Base-by-base conservation (phyloP, 202 grass and related monocot species). In the Panicum virgatum region DNA sequence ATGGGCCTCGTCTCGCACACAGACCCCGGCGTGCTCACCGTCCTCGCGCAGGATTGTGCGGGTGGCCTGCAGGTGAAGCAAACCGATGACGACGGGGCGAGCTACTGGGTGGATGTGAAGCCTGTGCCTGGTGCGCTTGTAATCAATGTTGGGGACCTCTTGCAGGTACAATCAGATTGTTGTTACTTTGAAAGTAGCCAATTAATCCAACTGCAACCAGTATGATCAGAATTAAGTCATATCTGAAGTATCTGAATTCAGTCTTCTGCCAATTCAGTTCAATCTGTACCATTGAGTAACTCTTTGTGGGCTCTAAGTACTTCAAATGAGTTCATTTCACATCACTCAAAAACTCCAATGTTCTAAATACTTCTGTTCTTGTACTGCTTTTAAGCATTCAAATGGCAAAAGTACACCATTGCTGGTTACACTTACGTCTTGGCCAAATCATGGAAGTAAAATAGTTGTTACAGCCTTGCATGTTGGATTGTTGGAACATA, bases 51-150 rank as follows among this genome's bases (percentile, higher is more conserved):
- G 83, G 88, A 94, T 20, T 34, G 2, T 32, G 60, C 86, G 32
- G 94, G 94, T 50, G 94, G 91, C 12, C 80, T 97, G 69, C 89
- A 94, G 91, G 89, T 97, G 44, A 97, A 92, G 65, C 80, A 84
- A 65, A 85, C 59, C 3, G 22, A 54, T 3, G 76, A 83, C 50
- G 74, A 87, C 7, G 85, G 89, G 56, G 10, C 54, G 61, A 75
- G 19, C 62, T 79, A 74, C 46, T 97, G 89, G 94, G 94, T 97
- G 37, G 88, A 94, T 57, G 83, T 86, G 0, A 79, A 87, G 12
- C 94, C 91, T 15, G 66, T 94, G 44, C 89, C 85, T 0, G 89
- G 89, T 25, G 80, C 91, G 16, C 89, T 93, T 42, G 89, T 97
- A 18, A 83, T 97, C 77, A 94, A 97, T 50, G 89, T 97, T 7